These are phyloP conservation scores for Apiotrichum gamsii DNA, from an alignment of 1,284 basidiomycete species.

Conservation along the genomic window DNA sequence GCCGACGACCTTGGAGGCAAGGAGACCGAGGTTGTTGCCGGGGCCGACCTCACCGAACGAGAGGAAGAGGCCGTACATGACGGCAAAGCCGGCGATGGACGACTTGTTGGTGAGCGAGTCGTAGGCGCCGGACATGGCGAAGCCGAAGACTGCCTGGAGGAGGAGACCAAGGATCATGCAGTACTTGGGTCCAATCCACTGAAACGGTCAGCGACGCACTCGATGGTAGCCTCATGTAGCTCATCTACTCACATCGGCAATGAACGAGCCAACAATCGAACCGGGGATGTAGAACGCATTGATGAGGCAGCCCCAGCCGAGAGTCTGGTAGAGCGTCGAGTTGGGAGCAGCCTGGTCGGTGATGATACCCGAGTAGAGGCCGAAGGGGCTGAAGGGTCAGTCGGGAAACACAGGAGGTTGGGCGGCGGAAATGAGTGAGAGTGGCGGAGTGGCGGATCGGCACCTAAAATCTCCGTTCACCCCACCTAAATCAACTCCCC, in stretches of 20 bases:
- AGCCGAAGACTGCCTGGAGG: constrained; percentile 69
- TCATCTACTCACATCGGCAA: constrained; percentile 28
- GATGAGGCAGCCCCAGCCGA: constrained; percentile 47
- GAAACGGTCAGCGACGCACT: too few relatives aligned
- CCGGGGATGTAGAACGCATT: constrained; percentile 50
- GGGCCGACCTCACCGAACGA: constrained; percentile 65
- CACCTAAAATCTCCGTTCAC: too few relatives aligned
- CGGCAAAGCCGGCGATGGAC: constrained; percentile 66
- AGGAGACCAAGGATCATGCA: constrained; percentile 71
- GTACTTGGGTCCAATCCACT: constrained; percentile 46
- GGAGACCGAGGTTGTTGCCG: constrained; percentile 70
- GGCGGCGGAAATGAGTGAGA: too few relatives aligned
- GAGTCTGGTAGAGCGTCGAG: constrained; percentile 27
- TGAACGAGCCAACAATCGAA: constrained; percentile 30
- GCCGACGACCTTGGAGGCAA: constrained; percentile 67
- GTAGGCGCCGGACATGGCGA: constrained; percentile 79
- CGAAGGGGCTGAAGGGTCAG: constrained; percentile 55
- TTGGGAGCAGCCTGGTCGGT: constrained; percentile 21
- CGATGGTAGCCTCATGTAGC: too few relatives aligned
- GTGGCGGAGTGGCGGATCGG: too few relatives aligned
- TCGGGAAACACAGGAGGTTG: background rate
- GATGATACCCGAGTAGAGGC: constrained; percentile 69
- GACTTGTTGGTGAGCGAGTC: constrained; percentile 28
- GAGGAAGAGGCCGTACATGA: constrained; percentile 85
- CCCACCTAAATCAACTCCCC: too few relatives aligned